A percentile compares a stretch with the other conserved stretches of the same genome.
phyloP scores from a whole-genome alignment of 305 asterid genomes.

The Ilex paraguariensis region DNA sequence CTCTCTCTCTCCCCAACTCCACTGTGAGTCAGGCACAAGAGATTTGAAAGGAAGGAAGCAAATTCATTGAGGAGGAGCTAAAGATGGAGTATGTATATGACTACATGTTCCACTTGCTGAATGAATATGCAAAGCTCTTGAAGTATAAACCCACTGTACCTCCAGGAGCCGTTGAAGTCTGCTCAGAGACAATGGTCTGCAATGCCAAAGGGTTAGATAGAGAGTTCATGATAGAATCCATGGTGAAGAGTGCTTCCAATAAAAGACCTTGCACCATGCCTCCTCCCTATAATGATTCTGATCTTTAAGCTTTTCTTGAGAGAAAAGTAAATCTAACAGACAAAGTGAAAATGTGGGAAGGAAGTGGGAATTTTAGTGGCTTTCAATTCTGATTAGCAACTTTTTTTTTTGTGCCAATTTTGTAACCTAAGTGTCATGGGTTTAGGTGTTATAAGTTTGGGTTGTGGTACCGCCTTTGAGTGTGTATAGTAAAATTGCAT shows the following conservation, averaged over 20 bases:
- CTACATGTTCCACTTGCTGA: background rate
- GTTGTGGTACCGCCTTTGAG: too few species aligned
- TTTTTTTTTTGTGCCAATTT: too few species aligned
- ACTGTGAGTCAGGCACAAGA: conserved; percentile 9
- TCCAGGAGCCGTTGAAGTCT: conserved; percentile 13
- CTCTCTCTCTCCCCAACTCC: too few species aligned
- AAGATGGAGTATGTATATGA: conserved; percentile 14
- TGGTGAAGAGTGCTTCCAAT: conserved; percentile 16
- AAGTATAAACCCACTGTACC: conserved; percentile 12
- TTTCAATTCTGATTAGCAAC: too few species aligned
- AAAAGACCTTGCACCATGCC: conserved; percentile 13
- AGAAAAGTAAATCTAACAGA: conserved; percentile 8
- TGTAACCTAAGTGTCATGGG: too few species aligned
- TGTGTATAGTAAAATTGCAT: too few species aligned
- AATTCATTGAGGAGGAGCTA: conserved; percentile 13
- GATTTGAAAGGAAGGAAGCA: conserved; percentile 16
- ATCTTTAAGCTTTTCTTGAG: conserved; percentile 5
- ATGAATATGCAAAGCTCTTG: conserved; percentile 11
- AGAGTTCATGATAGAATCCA: conserved; percentile 14
- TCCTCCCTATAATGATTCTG: conserved; percentile 4
- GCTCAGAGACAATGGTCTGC: conserved; percentile 19
- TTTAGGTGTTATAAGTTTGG: too few species aligned
- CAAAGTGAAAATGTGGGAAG: background rate
- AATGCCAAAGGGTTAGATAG: conserved; percentile 4
- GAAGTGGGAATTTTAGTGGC: too few species aligned